Conservation (phyloP, 2,329 filamentous ascomycete genomes). For the Mycogone perniciosa region DNA sequence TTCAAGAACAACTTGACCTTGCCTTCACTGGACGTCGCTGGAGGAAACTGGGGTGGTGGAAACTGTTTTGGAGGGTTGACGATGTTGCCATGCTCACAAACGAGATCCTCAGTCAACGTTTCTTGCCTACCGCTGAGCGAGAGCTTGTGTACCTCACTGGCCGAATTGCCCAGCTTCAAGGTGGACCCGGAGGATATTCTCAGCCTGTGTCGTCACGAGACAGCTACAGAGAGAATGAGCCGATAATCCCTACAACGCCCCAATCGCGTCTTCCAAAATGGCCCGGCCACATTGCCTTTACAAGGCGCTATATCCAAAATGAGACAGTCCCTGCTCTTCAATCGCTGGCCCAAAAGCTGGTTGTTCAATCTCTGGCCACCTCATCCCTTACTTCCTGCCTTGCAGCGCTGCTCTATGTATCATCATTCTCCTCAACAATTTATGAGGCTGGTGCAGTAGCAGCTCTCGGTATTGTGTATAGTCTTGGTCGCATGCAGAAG, state of each 20-base stretch:
- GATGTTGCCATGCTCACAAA: conserved; percentile 79
- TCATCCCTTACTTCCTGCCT: conserved; percentile 55
- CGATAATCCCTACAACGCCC: conserved; percentile 18
- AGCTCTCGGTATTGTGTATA: conserved; percentile 54
- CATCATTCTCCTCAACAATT: conserved; percentile 43
- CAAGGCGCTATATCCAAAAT: conserved; percentile 59
- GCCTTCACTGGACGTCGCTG: conserved; percentile 73
- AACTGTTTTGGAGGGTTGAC: conserved; percentile 89
- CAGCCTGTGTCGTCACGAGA: conserved; percentile 27
- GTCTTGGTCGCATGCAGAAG: conserved; percentile 52
- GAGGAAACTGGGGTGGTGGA: conserved; percentile 86
- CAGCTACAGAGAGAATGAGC: conserved; percentile 19
- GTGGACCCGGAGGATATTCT: conserved; percentile 24
- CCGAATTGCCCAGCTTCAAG: conserved; percentile 52
- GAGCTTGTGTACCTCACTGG: conserved; percentile 79
- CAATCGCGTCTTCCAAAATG: conserved; percentile 44
- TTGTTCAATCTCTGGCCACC: conserved; percentile 69
- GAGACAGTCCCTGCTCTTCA: conserved; percentile 65
- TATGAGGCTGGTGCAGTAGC: conserved; percentile 59
- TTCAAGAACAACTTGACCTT: conserved; percentile 70
- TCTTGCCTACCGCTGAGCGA: conserved; percentile 72
- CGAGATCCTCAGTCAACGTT: conserved; percentile 69
- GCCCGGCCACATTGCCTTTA: conserved; percentile 68
- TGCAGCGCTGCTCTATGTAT: conserved; percentile 51
- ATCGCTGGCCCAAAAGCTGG: conserved; percentile 64